Base-by-base conservation (phyloP, 75 land plant genomes). In the Pinus tabuliformis region DNA sequence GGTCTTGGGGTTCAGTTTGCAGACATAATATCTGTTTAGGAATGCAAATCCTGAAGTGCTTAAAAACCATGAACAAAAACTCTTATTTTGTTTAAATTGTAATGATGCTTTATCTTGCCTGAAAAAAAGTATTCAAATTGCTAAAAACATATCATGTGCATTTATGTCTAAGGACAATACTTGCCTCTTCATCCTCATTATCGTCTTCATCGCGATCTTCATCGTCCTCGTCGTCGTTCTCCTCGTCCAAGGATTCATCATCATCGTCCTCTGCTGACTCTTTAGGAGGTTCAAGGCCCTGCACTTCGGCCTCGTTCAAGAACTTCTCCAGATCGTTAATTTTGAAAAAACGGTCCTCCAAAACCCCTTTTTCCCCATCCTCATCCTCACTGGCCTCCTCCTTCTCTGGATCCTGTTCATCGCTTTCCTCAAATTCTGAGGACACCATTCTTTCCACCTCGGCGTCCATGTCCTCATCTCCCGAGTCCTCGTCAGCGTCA, bases 331-430 rank as follows among this genome's bases (percentile, higher is more conserved):
- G 70, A 14, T 90, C 99, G 73, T 87, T 86, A 11, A 94, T 77
- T 76, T 86, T 90, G 59, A 93, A 75, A 77, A 93, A 93, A 76
- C 74, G 64, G 77, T 93, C 97, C 58, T 95, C 97, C 16, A 95
- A 78, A 14, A 79, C 84, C 5, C 72, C 73, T 58, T 39, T 66
- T 13, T 68, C 79, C 22, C 59, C 81, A 36, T 73, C 86, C 16
- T 78, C 92, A 7, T 76, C 83, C 15, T 65, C 79, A 49, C 9
- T 49, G 11, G 54, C 54, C 71, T 77, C 87, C 17, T 75, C 81
- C 14, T 72, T 84, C 5, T 81, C 89, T n/a, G 74, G 89, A 11
- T 80, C 87, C 3, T 75, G 85, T 0, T 81, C 88, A 14, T 75
- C 74, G 49, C 77, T 87, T 5, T 78, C 78, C 24, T 80, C 70